Evolutionary conservation across 1,139 yeast species (phyloP), one percentile per base, ranked within the genome.

Genomic region (Eremothecium sinecaudum): DNA sequence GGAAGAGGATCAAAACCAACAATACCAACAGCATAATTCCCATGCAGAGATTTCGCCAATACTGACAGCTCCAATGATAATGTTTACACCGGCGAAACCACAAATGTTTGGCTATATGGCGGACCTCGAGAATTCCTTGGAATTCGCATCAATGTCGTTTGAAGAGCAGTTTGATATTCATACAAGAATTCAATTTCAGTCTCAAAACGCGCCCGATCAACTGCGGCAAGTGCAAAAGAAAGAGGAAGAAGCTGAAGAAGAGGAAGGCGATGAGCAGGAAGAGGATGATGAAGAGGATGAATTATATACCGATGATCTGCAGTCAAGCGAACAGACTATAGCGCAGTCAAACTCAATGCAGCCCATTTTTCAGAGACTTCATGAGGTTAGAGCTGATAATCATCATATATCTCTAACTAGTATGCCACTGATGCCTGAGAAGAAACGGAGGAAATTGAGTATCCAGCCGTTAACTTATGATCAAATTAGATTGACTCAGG

Each of bases 381-480:
- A 27, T 5, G 30, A 27, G 14, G 14, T 27, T 11, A 16, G 30
- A 4, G 21, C 14, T 4, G 30, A 27, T 10, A 27, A 10, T n/a
- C 11, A 16, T 4, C 21, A 12, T 11, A 17, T n/a, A 4, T 14
- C 30, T 15, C 21, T 14, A 10, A 15, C 9, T n/a, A 27, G 11
- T 16, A 27, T 10, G 12, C 9, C 19, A n/a, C 10, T 27, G 5
- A 21, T 27, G 10, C 30, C 30, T 17, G 30, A 27, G 6, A 27
- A 27, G 8, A 27, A 17, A 17, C 14, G 30, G 21, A 27, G 30
- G 6, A 27, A 27, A 14, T 18, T 27, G 14, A 27, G 30, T 14
- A 27, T 27, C 17, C 30, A 27, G 30, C 30, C 30, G n/a, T 27
- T 27, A 7, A 27, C 30, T 6, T 27, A 16, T 14, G 30, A 27